phyloP scores from a whole-genome alignment of 139 green algal species.

The Tetradesmus obliquus region DNA sequence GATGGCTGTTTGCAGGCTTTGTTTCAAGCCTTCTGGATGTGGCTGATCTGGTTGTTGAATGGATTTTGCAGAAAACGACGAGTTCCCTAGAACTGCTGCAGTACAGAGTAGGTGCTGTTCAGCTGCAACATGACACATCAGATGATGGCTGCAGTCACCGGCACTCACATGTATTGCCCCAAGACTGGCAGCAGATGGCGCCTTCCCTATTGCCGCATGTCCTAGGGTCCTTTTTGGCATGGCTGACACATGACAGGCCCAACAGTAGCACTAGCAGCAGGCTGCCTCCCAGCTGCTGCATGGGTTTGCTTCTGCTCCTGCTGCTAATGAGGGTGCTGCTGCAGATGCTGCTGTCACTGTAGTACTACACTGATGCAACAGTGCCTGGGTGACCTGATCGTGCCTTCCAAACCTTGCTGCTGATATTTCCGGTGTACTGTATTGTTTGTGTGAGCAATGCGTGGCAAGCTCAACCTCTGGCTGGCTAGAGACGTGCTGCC shows the following conservation, averaged over 20 bases:
- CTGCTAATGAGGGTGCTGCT: neutral
- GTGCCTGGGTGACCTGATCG: no score
- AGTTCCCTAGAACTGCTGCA: neutral
- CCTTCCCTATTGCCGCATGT: neutral
- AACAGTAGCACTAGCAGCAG: neutral
- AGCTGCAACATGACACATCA: neutral
- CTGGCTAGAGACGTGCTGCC: no score
- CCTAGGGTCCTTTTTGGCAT: neutral
- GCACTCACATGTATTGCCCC: neutral
- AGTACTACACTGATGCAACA: no score
- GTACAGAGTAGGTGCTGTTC: neutral
- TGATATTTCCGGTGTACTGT: no score
- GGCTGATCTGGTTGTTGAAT: neutral
- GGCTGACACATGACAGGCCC: neutral
- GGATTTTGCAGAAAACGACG: neutral
- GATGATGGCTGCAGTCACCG: no score
- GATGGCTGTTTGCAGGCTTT: neutral
- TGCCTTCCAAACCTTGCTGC: no score
- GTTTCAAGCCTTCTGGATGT: no score
- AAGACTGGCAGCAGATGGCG: constrained; percentile 1
- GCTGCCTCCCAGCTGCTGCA: no score
- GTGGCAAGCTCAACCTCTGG: no score
- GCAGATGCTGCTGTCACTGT: no score
- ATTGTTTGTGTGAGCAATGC: no score
- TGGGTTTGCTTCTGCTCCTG: no score